A percentile compares a stretch with the other conserved stretches of the same genome.
phyloP scores from a whole-genome alignment of 2,329 filamentous ascomycete species.

The Aspergillus thermomutatus region DNA sequence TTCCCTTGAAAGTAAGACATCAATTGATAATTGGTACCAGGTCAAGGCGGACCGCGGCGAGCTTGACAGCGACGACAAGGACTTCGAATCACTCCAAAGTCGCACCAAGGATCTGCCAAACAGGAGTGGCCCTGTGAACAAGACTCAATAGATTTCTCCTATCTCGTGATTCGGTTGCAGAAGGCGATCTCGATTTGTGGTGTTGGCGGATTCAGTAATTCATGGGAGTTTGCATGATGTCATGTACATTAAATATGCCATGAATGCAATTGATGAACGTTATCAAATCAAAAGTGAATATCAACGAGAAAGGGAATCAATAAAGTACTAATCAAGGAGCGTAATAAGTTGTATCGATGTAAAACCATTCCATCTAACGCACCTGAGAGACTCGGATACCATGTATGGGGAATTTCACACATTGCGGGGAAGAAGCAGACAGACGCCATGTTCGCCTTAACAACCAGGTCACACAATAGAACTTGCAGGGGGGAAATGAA shows the following conservation, averaged over 20 bases:
- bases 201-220: not conserved
- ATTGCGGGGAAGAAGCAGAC: not conserved
- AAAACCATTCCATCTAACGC: not conserved
- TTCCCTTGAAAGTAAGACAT: not conserved
- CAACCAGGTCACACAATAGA: not conserved
- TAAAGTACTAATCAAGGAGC: not conserved
- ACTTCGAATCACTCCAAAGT: constrained; percentile 54
- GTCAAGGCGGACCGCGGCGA: constrained; percentile 60
- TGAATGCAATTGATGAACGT: not conserved
- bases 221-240: not conserved
- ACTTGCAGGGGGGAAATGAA: not conserved
- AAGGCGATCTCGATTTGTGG: not conserved
- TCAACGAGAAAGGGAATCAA: not conserved
- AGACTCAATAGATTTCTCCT: constrained; percentile 11
- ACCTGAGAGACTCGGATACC: not conserved
- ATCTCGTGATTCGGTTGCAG: not conserved
- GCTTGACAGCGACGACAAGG: constrained; percentile 37
- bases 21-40: constrained; percentile 20
- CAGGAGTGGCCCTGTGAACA: constrained; percentile 37
- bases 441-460: not conserved
- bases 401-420: not conserved
- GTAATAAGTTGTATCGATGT: not conserved
- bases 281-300: not conserved
- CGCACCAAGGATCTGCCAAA: constrained; percentile 50
- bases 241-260: not conserved